Base-by-base conservation (phyloP, 2,329 filamentous ascomycete species). In the Cladorrhinum sp. region DNA sequence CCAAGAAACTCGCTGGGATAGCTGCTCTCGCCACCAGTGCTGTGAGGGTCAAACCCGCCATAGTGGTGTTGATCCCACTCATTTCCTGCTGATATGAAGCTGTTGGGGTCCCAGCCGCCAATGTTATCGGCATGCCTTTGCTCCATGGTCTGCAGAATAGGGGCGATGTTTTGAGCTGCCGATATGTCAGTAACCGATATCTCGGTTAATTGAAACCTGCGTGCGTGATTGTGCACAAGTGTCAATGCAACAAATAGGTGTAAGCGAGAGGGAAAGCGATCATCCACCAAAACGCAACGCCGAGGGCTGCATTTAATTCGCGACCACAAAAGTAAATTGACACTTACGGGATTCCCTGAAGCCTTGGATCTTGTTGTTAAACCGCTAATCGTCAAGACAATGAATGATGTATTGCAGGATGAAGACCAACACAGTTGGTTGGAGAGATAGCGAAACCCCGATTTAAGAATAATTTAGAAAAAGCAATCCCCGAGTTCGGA, bases 21-120 rank as follows among this genome's bases (percentile, higher is more conserved):
- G 54, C n/a, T 58, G 51, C 60, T 56, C n/a, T 63, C 61, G 16
- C 38, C 57, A 16, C 53, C 60, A 23, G 53, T 55, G 27, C 45
- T 49, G n/a, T 62, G 57, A 16, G 12, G 32, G n/a, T 63, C 64
- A 12, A 65, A 67, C 32, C 53, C 3, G 27, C 48, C 18, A 63
- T 66, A 45, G 3, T 45, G 41, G 25, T 65, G 63, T 29, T 66
- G 62, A 9, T 62, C 63, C 67, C 67, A 68, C 6, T 57, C 16
- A 22, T 58, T 58, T 7, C 45, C 16, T 45, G 52, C 41, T 55
- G 52, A 4, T 13, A 56, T 56, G 24, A 64, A 67, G 59, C 24
- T 52, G 41, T 36, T 64, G 10, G 66, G 53, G 36, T 65, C 66
- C 67, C 67, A 68, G 51, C 60, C 58, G n/a, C 57, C 57, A 16